Evolutionary conservation across 116 monocot genomes (phyloP), one percentile per base, ranked within the genome.

Genomic region (Cymodocea nodosa): DNA sequence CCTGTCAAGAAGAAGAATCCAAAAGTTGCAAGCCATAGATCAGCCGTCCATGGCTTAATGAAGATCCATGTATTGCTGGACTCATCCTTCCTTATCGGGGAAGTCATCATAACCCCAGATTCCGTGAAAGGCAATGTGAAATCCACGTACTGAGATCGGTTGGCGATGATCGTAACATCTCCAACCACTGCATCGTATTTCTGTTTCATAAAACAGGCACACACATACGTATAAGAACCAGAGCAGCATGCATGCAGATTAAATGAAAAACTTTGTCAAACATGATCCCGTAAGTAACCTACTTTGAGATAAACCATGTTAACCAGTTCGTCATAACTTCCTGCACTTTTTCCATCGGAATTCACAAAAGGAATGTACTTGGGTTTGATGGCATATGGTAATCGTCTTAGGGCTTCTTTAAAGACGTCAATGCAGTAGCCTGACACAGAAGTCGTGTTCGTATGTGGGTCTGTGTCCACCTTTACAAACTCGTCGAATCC

Each of bases 341-440:
- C 52, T 52, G 4, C 25, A 4, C 7, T 35, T n/a, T 54, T 24
- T 0, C 51, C 51, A 15, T 19, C 3, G 35, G 17, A 8, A 23
- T 25, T 23, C 15, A 13, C 52, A 36, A 67, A 79, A 17, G 82
- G 81, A 1, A 50, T 18, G 56, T 74, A 87, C n/a, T 76, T 59
- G 52, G 76, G 81, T 0, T 20, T 35, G 5, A 81, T 64, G 12
- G 24, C 3, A 25, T 83, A 83, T 2, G 78, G 81, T 37, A 84
- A 37, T 4, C 24, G 65, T 13, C 57, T 18, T 24, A 84, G 73
- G 36, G 77, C 81, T 1, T 78, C 66, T 15, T 84, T 69, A 37
- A 88, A 88, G 15, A 88, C 64, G 30, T 81, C 83, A 20, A 87
- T 79, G 73, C 78, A 78, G 65, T 71, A 87, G 3, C 84, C 84